Evolutionary conservation across 257 asterid species (phyloP).

Genomic region (Solanum lycopersicoides): DNA sequence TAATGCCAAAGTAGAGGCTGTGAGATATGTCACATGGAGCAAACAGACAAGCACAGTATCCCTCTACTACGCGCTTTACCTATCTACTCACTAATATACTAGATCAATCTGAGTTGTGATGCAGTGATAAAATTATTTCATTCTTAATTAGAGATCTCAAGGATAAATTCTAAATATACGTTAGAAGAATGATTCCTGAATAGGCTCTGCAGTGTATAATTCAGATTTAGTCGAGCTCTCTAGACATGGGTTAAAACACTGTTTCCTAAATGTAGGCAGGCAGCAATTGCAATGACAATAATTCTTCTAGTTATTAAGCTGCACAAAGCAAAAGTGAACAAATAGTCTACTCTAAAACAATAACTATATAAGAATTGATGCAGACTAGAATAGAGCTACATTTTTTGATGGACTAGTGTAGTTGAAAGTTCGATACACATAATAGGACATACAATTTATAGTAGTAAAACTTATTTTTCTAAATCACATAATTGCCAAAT

Average conservation of each 20-base stretch:
- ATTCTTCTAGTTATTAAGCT: background rate
- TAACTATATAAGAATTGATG: background rate
- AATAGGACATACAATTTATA: background rate
- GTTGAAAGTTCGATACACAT: background rate
- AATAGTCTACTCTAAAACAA: background rate
- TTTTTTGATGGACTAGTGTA: background rate
- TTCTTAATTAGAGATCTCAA: accelerated
- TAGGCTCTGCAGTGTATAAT: accelerated
- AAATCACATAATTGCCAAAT: background rate
- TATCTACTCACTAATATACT: background rate
- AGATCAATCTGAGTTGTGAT: no score
- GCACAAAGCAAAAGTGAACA: background rate
- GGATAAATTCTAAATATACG: accelerated
- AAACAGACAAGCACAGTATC: background rate
- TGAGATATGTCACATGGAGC: slow-evolving; percentile 15
- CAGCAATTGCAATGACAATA: background rate
- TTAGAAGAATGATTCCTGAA: no score
- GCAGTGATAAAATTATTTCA: accelerated
- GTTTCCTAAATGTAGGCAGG: background rate
- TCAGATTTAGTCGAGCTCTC: no score
- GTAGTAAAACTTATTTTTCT: background rate
- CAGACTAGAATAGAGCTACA: background rate
- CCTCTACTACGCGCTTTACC: background rate
- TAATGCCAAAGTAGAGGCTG: background rate
- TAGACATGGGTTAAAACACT: background rate